Evolutionary conservation across 2,329 filamentous ascomycete genomes (phyloP).

Genomic region (Dactylellina drechsleri): DNA sequence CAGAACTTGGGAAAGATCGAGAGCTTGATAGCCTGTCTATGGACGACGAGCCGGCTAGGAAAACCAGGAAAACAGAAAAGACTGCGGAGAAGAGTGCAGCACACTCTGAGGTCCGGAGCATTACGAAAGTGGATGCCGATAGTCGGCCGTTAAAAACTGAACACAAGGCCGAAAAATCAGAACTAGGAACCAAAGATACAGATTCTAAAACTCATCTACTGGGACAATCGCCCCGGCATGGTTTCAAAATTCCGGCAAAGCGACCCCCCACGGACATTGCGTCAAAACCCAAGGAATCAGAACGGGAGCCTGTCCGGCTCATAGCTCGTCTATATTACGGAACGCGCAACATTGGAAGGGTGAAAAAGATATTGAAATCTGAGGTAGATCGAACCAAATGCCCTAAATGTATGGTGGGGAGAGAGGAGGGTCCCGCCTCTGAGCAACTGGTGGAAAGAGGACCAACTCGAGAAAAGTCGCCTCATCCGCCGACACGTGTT

Average conservation of each 20-base stretch:
- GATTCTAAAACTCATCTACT: conserved; percentile 23
- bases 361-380: conserved; percentile 40
- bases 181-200: conserved; percentile 13
- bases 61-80: conserved; percentile 14
- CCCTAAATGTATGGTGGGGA: conserved; percentile 16
- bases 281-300: conserved; percentile 22
- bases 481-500: conserved; percentile 38
- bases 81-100: conserved; percentile 17
- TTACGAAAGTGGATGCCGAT: conserved; percentile 17
- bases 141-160: conserved; percentile 27
- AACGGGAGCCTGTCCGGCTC: conserved; percentile 17
- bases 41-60: conserved; percentile 36
- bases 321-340: conserved; percentile 37
- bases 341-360: conserved; percentile 30
- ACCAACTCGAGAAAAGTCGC: conserved; percentile 28
- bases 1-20: conserved; percentile 20
- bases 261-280: conserved; percentile 31
- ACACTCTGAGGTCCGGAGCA: conserved; percentile 3
- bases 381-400: conserved; percentile 37
- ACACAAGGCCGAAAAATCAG: conserved; percentile 21
- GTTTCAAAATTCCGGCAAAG: conserved; percentile 48
- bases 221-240: conserved; percentile 35
- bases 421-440: conserved; percentile 17
- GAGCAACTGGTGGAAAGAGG: conserved; percentile 27
- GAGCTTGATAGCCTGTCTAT: conserved; percentile 28